A percentile compares a stretch with the other conserved stretches of the same genome.
These are phyloP conservation scores for Trichoderma cornu-damae DNA, from an alignment of 2,329 filamentous ascomycete genomes.

Conservation along the genomic window DNA sequence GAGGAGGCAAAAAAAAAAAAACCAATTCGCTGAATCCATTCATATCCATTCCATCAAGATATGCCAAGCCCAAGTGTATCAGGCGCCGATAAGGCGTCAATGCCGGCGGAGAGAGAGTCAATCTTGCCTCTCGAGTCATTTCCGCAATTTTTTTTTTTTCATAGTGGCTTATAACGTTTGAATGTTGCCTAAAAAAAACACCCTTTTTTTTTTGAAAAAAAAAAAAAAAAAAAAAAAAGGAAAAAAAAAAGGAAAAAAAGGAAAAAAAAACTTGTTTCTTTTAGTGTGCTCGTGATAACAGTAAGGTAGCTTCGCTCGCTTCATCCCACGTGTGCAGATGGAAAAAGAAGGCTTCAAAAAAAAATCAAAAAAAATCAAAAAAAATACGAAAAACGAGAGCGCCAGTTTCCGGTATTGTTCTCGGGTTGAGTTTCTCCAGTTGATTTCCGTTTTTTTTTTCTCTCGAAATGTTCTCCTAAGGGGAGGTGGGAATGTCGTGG, in stretches of 20 bases:
- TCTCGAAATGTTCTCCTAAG: no score
- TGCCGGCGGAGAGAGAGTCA: constrained; percentile 4
- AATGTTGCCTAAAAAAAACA: not conserved
- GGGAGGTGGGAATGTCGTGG: constrained; percentile 34
- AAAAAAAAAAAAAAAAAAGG: not conserved
- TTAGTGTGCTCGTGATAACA: not conserved
- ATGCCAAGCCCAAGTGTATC: constrained; percentile 12
- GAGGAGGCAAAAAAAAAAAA: not conserved
- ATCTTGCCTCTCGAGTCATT: not conserved
- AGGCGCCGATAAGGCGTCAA: constrained; percentile 8
- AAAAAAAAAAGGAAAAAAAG: no score
- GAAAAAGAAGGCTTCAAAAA: not conserved
- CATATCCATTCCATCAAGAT: constrained; percentile 8
- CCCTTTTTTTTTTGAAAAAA: no score
- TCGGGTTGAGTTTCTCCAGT: not conserved
- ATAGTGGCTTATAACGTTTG: not conserved
- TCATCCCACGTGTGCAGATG: not conserved
- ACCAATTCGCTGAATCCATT: constrained; percentile 2
- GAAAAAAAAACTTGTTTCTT: constrained; percentile 4
- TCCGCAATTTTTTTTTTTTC: not conserved
- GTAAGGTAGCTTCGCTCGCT: constrained; percentile 14
- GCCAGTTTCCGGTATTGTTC: not conserved
- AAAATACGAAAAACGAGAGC: not conserved
- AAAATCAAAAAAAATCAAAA: not conserved
- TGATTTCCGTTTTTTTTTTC: not conserved